Percentiles rank a stretch among this genome's conserved stretches.
phyloP scores from a whole-genome alignment of 2,329 filamentous ascomycete genomes.

The Verticillium tricorpus region DNA sequence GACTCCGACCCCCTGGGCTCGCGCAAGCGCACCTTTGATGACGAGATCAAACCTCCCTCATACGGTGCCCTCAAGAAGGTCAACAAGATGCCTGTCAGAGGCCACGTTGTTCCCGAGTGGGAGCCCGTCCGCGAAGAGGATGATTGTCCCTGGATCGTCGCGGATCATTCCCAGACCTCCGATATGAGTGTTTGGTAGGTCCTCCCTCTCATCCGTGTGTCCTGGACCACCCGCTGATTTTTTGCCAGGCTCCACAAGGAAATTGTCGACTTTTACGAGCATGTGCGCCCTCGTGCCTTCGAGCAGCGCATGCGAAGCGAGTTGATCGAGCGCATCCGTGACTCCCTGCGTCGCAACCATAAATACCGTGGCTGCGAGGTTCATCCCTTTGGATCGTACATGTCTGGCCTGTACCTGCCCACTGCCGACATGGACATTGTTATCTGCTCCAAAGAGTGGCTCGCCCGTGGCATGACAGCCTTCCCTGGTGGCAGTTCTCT shows the following conservation, averaged over 20 bases:
- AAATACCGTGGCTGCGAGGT: constrained; percentile 60
- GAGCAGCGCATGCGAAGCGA: constrained; percentile 72
- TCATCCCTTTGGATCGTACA: constrained; percentile 86
- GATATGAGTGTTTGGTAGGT: constrained; percentile 56
- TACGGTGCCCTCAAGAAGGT: constrained; percentile 48
- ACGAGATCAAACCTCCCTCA: constrained; percentile 57
- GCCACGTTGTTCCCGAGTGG: constrained; percentile 51
- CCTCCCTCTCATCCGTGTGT: not conserved
- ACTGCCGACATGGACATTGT: constrained; percentile 94
- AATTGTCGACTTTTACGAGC: constrained; percentile 83
- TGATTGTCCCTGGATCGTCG: constrained; percentile 58
- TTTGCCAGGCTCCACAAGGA: constrained; percentile 74
- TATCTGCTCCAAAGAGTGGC: constrained; percentile 49
- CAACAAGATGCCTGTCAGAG: constrained; percentile 44
- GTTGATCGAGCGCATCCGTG: constrained; percentile 65
- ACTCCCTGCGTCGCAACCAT: constrained; percentile 47
- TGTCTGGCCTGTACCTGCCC: constrained; percentile 67
- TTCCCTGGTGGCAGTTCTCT: constrained; percentile 56
- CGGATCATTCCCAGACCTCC: constrained; percentile 48
- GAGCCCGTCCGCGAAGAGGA: constrained; percentile 33
- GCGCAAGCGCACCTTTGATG: constrained; percentile 71
- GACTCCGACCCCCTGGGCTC: constrained; percentile 47
- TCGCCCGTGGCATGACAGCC: constrained; percentile 31
- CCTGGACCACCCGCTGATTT: not conserved
- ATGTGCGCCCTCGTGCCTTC: constrained; percentile 70